Percentiles rank a stretch among this genome's conserved stretches.
These are phyloP conservation scores for Cardiospermum halicacabum DNA, from an alignment of 345 rosid species.

Conservation along the genomic window DNA sequence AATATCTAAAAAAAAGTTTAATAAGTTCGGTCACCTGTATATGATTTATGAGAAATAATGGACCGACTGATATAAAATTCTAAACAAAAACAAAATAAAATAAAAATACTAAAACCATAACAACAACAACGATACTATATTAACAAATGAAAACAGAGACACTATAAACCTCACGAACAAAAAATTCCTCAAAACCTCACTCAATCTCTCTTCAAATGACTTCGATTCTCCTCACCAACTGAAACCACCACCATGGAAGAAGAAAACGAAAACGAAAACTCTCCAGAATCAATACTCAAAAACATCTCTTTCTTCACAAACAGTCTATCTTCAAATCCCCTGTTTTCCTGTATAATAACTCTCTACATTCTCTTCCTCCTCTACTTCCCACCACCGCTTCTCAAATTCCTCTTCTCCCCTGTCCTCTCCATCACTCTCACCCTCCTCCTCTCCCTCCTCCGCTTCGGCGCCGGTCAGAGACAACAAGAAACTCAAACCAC, in stretches of 20 bases:
- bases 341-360: constrained; percentile 51
- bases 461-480: constrained; percentile 37
- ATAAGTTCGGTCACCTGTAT: too few relatives aligned
- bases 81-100: too few relatives aligned
- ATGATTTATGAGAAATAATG: too few relatives aligned
- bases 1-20: too few relatives aligned
- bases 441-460: constrained; percentile 47
- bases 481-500: too few relatives aligned
- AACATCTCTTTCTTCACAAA: constrained; percentile 5
- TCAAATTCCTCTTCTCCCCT: constrained; percentile 40
- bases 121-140: too few relatives aligned
- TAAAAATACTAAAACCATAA: too few relatives aligned
- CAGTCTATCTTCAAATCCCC: constrained; percentile 32
- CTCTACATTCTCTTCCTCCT: constrained; percentile 45
- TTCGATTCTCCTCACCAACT: neutral
- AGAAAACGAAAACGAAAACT: constrained; percentile 17
- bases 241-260: constrained; percentile 19
- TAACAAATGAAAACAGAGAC: neutral
- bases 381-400: constrained; percentile 39
- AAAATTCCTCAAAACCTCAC: neutral
- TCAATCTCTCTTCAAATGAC: neutral
- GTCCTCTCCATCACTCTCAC: constrained; percentile 42
- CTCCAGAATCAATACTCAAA: constrained; percentile 5
- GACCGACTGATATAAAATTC: too few relatives aligned
- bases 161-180: constrained; percentile 25